A percentile compares a stretch with the other conserved stretches of the same genome.
Conservation (phyloP, 1,284 basidiomycete genomes). For the Heterobasidion irregulare region DNA sequence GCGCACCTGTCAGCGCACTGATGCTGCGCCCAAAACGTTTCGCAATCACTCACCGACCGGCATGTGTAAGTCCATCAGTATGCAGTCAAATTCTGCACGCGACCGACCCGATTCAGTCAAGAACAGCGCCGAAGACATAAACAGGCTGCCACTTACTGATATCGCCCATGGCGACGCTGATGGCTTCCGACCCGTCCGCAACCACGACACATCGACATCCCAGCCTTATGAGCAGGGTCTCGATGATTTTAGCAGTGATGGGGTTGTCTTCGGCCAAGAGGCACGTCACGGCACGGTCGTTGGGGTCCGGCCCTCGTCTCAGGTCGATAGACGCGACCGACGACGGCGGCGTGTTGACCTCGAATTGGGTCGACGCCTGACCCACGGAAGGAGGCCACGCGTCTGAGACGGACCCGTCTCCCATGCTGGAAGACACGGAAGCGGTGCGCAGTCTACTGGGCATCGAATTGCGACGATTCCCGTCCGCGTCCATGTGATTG, state of each 20-base stretch:
- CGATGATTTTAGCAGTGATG: constrained; percentile 92
- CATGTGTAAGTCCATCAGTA: constrained; percentile 87
- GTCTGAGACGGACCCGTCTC: constrained; percentile 71
- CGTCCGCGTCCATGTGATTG: constrained; percentile 64
- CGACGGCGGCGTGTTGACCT: constrained; percentile 57
- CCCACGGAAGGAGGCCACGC: constrained; percentile 58
- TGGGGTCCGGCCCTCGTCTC: constrained; percentile 60
- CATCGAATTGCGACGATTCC: constrained; percentile 74
- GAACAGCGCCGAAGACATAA: constrained; percentile 11
- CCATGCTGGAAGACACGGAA: constrained; percentile 69
- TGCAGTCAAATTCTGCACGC: constrained; percentile 75
- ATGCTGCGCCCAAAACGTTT: neutral
- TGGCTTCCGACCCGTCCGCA: constrained; percentile 92
- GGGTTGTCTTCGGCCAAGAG: constrained; percentile 97
- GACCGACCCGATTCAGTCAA: constrained; percentile 2
- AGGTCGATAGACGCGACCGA: constrained; percentile 74
- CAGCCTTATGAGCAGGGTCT: constrained; percentile 85
- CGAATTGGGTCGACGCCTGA: constrained; percentile 42
- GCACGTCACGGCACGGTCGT: constrained; percentile 80
- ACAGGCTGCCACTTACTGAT: constrained; percentile 59
- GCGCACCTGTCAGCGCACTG: constrained; percentile 7
- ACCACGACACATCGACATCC: constrained; percentile 94
- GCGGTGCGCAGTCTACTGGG: constrained; percentile 83
- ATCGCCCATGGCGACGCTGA: constrained; percentile 94
- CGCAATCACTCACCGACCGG: constrained; percentile 62